Conservation (phyloP, 2,329 filamentous ascomycete genomes). For the Aspergillus calidoustus region DNA sequence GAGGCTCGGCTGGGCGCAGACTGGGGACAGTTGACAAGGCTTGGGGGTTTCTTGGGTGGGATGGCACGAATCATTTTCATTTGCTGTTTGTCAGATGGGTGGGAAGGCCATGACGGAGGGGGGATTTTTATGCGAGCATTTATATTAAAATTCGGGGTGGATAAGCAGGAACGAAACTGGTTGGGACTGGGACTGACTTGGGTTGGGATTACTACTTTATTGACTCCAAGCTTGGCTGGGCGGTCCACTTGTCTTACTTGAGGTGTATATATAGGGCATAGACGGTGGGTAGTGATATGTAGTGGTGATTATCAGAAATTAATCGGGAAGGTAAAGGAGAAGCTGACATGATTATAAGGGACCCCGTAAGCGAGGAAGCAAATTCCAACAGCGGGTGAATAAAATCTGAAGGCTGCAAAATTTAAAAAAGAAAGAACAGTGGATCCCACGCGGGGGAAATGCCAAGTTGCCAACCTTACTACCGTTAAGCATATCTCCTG, state of each 20-base stretch:
- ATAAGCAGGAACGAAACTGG: slow-evolving; percentile 17
- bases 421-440: slow-evolving; percentile 10
- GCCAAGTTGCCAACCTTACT: slow-evolving; percentile 43
- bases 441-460: slow-evolving; percentile 28
- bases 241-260: slow-evolving; percentile 9
- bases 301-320: neutral
- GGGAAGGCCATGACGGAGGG: neutral
- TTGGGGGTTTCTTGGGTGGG: neutral
- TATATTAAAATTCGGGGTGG: slow-evolving; percentile 4
- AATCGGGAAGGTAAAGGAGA: neutral
- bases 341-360: neutral
- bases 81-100: neutral
- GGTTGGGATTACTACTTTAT: slow-evolving; percentile 22
- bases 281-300: neutral
- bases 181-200: neutral
- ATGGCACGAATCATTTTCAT: neutral
- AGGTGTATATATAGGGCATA: neutral
- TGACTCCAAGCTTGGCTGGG: slow-evolving; percentile 29
- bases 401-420: neutral
- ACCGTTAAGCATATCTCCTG: slow-evolving; percentile 42
- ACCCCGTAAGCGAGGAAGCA: neutral
- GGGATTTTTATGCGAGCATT: slow-evolving; percentile 12
- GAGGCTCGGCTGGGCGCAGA: neutral
- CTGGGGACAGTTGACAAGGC: neutral
- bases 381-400: neutral